Percentiles rank a stretch among this genome's conserved stretches.
phyloP scores from a whole-genome alignment of 257 asterid species.

The Solanum chaucha region DNA sequence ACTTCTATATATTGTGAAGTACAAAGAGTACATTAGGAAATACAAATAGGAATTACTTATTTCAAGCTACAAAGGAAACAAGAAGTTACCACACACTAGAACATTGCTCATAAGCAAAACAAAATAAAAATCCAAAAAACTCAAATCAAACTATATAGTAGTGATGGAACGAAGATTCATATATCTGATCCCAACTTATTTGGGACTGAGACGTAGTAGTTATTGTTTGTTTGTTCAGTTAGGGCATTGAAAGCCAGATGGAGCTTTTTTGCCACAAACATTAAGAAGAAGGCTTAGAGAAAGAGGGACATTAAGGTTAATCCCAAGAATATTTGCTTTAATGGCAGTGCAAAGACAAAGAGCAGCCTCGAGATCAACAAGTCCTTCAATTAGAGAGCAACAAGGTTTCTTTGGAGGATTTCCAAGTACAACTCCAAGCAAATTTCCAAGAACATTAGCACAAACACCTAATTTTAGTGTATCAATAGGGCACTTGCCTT shows the following conservation, averaged over 20 bases:
- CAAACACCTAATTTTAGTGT: conserved; percentile 50
- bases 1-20: background rate
- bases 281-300: conserved; percentile 41
- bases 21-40: background rate
- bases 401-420: conserved; percentile 41
- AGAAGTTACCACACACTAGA: background rate
- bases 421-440: conserved; percentile 26
- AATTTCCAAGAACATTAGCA: conserved; percentile 32
- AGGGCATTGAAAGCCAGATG: conserved; percentile 38
- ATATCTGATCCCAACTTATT: background rate
- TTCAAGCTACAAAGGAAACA: background rate
- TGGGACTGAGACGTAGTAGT: background rate
- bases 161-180: background rate
- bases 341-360: conserved; percentile 59
- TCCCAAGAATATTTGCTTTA: conserved; percentile 48
- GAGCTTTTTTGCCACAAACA: conserved; percentile 39
- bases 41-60: background rate
- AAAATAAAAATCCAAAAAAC: background rate
- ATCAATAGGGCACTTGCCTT: conserved; percentile 42
- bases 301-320: conserved; percentile 44
- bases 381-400: conserved; percentile 36
- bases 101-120: background rate
- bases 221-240: background rate
- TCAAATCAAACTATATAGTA: background rate
- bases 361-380: conserved; percentile 48